Conservation (phyloP, 768 basidiomycete genomes). For the Trametes villosa region DNA sequence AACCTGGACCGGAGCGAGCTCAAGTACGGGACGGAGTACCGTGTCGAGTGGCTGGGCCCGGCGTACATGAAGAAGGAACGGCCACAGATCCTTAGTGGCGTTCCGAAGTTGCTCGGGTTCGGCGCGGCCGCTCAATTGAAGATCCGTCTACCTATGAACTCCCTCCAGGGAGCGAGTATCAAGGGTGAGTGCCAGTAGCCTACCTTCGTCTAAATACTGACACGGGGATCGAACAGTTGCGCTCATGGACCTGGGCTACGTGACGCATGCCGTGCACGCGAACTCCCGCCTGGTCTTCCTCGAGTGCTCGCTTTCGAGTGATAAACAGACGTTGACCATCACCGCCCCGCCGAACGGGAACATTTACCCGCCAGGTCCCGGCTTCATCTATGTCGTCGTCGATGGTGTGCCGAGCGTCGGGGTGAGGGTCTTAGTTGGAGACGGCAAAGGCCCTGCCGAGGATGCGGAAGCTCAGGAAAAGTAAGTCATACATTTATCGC, state of each 20-base stretch:
- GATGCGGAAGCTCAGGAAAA: slow-evolving; percentile 59
- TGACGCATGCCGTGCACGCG: slow-evolving; percentile 77
- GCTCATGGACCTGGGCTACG: slow-evolving; percentile 82
- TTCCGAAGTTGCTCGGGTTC: slow-evolving; percentile 46
- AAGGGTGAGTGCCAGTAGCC: slow-evolving; percentile 45
- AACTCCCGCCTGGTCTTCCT: slow-evolving; percentile 81
- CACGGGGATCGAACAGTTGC: slow-evolving; percentile 52
- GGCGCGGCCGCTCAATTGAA: slow-evolving; percentile 50
- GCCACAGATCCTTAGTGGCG: slow-evolving; percentile 48
- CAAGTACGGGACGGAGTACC: slow-evolving; percentile 83
- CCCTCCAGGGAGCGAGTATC: slow-evolving; percentile 37
- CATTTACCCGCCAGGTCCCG: slow-evolving; percentile 83
- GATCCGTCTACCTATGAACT: slow-evolving; percentile 46
- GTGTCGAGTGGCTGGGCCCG: slow-evolving; percentile 85
- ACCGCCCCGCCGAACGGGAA: slow-evolving; percentile 63
- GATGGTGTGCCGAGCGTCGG: slow-evolving; percentile 70
- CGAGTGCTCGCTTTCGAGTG: slow-evolving; percentile 45
- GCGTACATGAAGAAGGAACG: slow-evolving; percentile 73
- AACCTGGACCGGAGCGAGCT: slow-evolving; percentile 77
- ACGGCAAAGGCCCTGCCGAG: slow-evolving; percentile 62
- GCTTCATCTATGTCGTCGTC: slow-evolving; percentile 70
- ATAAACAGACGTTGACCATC: slow-evolving; percentile 56
- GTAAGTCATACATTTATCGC: slow-evolving; percentile 44
- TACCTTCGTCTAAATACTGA: neutral
- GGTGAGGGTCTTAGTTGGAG: slow-evolving; percentile 67